phyloP scores from a whole-genome alignment of 495 filamentous ascomycete species.

The Penicillium coffeae region DNA sequence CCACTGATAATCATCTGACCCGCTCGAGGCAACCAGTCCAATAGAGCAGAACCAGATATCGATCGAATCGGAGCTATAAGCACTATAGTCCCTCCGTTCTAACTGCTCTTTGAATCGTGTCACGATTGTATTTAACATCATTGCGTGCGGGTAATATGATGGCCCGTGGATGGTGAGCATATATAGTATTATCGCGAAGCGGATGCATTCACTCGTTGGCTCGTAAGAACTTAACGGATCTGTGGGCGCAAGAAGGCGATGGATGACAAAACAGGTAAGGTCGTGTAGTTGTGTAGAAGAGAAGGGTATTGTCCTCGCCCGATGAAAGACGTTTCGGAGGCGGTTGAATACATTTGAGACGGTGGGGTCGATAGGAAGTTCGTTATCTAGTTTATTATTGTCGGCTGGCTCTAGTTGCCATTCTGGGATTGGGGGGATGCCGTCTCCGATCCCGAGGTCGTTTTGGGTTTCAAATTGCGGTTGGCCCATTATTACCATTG shows the following conservation, averaged over 20 bases:
- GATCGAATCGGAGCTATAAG: conserved; percentile 15
- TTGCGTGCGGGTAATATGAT: conserved; percentile 48
- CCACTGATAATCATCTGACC: conserved; percentile 26
- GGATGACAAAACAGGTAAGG: conserved; percentile 47
- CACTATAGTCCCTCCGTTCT: conserved; percentile 10
- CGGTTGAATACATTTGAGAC: conserved; percentile 38
- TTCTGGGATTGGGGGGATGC: conserved; percentile 40
- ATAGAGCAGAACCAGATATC: conserved; percentile 38
- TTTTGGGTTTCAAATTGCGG: conserved; percentile 50
- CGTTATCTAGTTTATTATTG: conserved; percentile 6
- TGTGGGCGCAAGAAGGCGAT: conserved; percentile 32
- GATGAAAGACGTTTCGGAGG: conserved; percentile 37
- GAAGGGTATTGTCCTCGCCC: conserved; percentile 19
- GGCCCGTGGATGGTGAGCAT: conserved; percentile 50
- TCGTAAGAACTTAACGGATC: neutral
- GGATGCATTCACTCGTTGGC: conserved; percentile 38
- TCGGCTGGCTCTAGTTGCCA: conserved; percentile 33
- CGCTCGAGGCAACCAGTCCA: conserved; percentile 35
- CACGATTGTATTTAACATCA: conserved; percentile 32
- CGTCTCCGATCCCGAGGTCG: conserved; percentile 43
- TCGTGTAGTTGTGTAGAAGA: conserved; percentile 43
- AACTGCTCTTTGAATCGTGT: conserved; percentile 27
- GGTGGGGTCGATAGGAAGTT: conserved; percentile 24
- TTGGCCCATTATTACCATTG: conserved; percentile 44
- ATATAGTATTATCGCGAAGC: conserved; percentile 42